Evolutionary conservation across 2,329 filamentous ascomycete species (phyloP).

Genomic region (Aspergillus sergii): DNA sequence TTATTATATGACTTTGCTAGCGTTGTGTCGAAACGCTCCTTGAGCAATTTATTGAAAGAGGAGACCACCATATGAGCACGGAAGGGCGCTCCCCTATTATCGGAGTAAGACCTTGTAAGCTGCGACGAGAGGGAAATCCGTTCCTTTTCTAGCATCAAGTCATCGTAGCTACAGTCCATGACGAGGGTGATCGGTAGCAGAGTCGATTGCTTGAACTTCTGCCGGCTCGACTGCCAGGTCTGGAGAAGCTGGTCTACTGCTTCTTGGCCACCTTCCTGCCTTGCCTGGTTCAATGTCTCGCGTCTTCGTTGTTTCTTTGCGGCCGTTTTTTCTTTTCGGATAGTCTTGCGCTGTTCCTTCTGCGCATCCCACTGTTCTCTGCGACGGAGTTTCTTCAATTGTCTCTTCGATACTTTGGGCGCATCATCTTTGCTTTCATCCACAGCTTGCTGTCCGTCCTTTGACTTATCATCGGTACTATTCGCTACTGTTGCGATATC

Average conservation of each 20-base stretch:
- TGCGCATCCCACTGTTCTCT: constrained; percentile 75
- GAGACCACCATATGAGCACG: constrained; percentile 74
- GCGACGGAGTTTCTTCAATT: constrained; percentile 75
- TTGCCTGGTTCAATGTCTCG: constrained; percentile 39
- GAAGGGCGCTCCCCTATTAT: constrained; percentile 72
- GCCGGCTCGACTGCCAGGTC: constrained; percentile 25
- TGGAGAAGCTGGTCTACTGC: constrained; percentile 31
- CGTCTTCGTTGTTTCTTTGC: constrained; percentile 56
- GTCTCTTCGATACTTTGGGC: constrained; percentile 73
- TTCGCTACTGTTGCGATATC: constrained; percentile 4
- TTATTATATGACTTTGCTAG: constrained; percentile 70
- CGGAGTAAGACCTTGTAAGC: constrained; percentile 84
- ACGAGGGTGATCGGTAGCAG: constrained; percentile 78
- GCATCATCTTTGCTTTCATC: constrained; percentile 10
- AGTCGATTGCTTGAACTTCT: constrained; percentile 41
- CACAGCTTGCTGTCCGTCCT: constrained; percentile 1
- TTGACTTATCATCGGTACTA: constrained; percentile 6
- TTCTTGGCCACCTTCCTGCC: constrained; percentile 28
- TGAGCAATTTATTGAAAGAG: constrained; percentile 74
- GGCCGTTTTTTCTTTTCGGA: constrained; percentile 59
- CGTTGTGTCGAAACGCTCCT: constrained; percentile 76
- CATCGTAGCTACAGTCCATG: constrained; percentile 89
- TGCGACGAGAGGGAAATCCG: constrained; percentile 80
- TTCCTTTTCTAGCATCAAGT: constrained; percentile 86
- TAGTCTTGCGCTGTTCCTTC: constrained; percentile 60